Evolutionary conservation across 768 basidiomycete species (phyloP), one percentile per base, ranked within the genome.

Genomic region (Lepiota venenata): DNA sequence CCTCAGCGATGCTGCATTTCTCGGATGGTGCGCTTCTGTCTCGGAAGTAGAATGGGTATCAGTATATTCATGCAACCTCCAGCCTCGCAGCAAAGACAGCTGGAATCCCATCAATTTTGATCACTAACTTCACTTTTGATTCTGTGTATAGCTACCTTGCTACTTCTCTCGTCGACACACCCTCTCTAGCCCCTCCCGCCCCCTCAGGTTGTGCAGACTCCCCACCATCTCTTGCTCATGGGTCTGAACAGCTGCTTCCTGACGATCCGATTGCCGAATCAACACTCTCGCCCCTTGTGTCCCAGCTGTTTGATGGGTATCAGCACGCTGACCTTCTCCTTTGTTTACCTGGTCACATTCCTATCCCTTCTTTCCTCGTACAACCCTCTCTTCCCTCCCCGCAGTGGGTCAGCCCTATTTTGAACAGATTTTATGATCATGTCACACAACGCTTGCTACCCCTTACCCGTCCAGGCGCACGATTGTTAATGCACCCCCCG

Each of bases 71-170:
- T 40, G 12, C 35, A 7, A n/a, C 29, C 4, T 25, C n/a, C 57
- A 88, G 87, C 61, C 74, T 85, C 35, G 87, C 88, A 1, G 89
- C 87, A 2, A 80, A 83, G 42, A 64, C 71, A 36, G 78, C 82
- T 0, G 75, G 78, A 0, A 72, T 91, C n/a, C 89, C 88, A 1
- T 85, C 85, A 1, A 73, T 84, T 38, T 71, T 92, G 15, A 78
- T 91, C 58, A 89, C 88, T 41, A 92, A 92, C 70, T 92, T 92
- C 64, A 86, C 88, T 0, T 92, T 91, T 66, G 88, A 92, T 68
- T 86, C 88, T 1, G 88, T 90, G 11, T 92, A 85, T 66, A 87
- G 85, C 57, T 90, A 84, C 58, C 83, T 91, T 16, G 79, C 84
- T 3, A 82, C 86, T 0, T 65, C 75, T 3, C 65, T 84, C 32